A percentile compares a stretch with the other conserved stretches of the same genome.
Evolutionary conservation across 2,329 filamentous ascomycete species (phyloP).

Genomic region (Intubia oerlemansii): DNA sequence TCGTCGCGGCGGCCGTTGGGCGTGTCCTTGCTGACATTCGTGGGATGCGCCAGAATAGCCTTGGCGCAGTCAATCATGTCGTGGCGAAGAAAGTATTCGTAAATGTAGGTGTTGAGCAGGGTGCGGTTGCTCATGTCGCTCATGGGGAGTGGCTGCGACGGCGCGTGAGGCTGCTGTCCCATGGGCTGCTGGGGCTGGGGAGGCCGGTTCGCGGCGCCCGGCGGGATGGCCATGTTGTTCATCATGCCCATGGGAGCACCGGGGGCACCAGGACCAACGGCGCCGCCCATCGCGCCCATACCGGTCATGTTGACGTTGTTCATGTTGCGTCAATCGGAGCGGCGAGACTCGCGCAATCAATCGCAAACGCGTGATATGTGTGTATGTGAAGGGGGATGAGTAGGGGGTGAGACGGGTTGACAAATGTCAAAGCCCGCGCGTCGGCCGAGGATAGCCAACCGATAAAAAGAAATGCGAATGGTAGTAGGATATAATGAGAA

Average conservation of each 20-base stretch:
- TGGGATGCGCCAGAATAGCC: slow-evolving; percentile 44
- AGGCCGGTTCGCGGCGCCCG: slow-evolving; percentile 13
- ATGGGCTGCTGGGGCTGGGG: slow-evolving; percentile 1
- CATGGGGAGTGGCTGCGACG: slow-evolving; percentile 10
- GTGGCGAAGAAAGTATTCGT: slow-evolving; percentile 77
- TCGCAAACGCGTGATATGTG: no score
- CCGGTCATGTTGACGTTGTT: slow-evolving; percentile 47
- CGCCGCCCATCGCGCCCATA: slow-evolving; percentile 48
- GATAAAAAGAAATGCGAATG: no score
- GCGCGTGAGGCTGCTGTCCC: slow-evolving; percentile 1
- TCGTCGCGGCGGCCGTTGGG: slow-evolving; percentile 44
- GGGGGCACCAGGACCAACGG: no score
- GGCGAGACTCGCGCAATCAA: no score
- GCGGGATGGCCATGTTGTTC: slow-evolving; percentile 29
- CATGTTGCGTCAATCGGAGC: no score
- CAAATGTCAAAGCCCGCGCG: no score
- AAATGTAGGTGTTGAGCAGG: slow-evolving; percentile 68
- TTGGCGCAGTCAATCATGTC: slow-evolving; percentile 70
- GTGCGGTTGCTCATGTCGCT: slow-evolving; percentile 18
- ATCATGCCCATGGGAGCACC: slow-evolving; percentile 45
- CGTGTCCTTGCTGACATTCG: slow-evolving; percentile 47
- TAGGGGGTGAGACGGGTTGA: no score
- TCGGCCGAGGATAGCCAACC: no score
- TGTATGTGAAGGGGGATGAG: no score
- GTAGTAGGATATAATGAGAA: no score